Evolutionary conservation across 2,329 filamentous ascomycete species (phyloP), one percentile per base, ranked within the genome.

Genomic region (Calonectria leucothoes): DNA sequence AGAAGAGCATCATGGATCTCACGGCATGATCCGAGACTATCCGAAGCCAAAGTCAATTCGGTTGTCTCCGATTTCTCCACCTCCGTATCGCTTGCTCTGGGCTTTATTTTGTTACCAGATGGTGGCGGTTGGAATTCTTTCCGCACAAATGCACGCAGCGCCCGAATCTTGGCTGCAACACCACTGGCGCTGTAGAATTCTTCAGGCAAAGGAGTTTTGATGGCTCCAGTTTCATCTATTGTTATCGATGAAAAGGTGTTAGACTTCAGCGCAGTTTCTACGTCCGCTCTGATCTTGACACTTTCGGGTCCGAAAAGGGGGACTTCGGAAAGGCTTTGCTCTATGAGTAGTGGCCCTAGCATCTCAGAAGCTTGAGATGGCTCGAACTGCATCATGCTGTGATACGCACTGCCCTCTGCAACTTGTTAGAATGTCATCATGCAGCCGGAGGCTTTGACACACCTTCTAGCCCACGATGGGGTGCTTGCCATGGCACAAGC

Each of bases 401-500:
- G 88, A 74, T 92, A 92, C 3, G 86, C 84, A 1, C 85, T 82
- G 12, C 86, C 86, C 76, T 89, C 90, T 91, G 64, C 39, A 2
- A 23, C 8, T 45, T 10, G 35, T 83, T 59, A 81, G 80, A 55
- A 39, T 31, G 31, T 35, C 27, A 42, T 4, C 17, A 45, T 33
- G 25, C 8, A 51, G 31, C 8, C n/a, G 27, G 20, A 23, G 15
- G 42, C 3, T 6, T 12, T 17, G n/a, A 71, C 80, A 73, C 83
- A 89, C 89, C 89, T 82, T 89, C 86, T 11, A 91, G 79, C 0
- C 90, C 90, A 27, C 90, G 87, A 78, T 92, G 87, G 2, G 91
- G 91, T 6, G 89, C 81, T 75, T 89, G 86, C 91, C 91, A 93
- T 0, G 91, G 90, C 17, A 92, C 85, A 74, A 93, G 83, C 75